Evolutionary conservation across 257 asterid species (phyloP).

Genomic region (Henckelia pumila): DNA sequence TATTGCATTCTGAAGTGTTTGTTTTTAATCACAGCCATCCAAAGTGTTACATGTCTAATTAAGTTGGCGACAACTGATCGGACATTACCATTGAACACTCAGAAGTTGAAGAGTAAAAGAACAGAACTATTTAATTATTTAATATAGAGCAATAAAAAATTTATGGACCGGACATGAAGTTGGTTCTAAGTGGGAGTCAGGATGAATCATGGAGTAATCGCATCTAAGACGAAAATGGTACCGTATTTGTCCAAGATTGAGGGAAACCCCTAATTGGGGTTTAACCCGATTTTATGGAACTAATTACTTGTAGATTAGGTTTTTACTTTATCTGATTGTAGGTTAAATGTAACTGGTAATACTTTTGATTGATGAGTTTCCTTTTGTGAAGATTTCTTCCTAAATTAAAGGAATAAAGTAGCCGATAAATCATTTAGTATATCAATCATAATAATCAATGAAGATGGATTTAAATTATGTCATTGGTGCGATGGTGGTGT

Average conservation of each 20-base stretch:
- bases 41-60: not conserved
- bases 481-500: not conserved
- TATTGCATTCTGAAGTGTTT: too few species aligned
- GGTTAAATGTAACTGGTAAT: not conserved
- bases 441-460: not conserved
- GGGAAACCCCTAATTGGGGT: not conserved
- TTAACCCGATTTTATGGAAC: not conserved
- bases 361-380: not conserved
- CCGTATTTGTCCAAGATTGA: not conserved
- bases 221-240: not conserved
- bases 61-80: not conserved
- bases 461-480: not conserved
- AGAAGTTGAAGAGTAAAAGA: not conserved
- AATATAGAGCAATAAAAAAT: not conserved
- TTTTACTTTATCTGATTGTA: not conserved
- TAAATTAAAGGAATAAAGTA: not conserved
- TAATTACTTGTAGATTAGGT: not conserved
- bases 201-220: not conserved
- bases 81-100: not conserved
- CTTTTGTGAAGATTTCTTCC: not conserved
- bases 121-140: too few species aligned
- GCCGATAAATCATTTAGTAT: not conserved
- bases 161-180: not conserved
- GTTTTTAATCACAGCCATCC: not conserved
- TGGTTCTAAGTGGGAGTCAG: not conserved